Conservation (phyloP, 2,329 filamentous ascomycete species). For the Arachnopeziza araneosa region DNA sequence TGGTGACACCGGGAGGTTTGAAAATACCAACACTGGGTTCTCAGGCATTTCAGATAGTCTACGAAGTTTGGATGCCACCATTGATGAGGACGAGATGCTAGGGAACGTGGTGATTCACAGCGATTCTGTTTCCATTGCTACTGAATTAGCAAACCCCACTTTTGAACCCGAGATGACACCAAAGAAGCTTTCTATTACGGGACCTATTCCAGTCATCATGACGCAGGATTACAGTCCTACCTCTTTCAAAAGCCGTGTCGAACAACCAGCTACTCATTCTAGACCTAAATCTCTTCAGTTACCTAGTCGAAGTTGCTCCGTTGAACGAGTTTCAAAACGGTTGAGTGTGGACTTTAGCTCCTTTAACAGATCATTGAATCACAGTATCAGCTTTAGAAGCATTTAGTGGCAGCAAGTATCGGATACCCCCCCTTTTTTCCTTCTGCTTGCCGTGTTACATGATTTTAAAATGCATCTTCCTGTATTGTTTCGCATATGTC, state of each 20-base stretch:
- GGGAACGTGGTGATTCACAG: not conserved
- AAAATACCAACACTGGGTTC: constrained; percentile 4
- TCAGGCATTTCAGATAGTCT: constrained; percentile 8
- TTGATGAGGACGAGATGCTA: constrained; percentile 2
- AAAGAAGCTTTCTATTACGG: not conserved
- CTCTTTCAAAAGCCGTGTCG: not conserved
- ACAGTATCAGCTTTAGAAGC: not conserved
- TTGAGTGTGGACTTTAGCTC: not conserved
- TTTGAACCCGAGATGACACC: not conserved
- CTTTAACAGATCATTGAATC: not conserved
- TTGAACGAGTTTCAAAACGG: not conserved
- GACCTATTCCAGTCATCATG: not conserved
- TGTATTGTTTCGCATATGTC: not conserved
- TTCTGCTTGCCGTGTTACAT: too few species aligned
- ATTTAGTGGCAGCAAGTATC: not conserved
- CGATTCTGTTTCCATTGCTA: not conserved
- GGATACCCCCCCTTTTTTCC: too few species aligned
- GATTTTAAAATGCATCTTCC: not conserved
- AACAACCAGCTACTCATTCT: not conserved
- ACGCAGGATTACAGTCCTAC: not conserved
- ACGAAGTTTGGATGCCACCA: constrained; percentile 7
- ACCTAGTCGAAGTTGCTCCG: not conserved
- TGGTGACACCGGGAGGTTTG: constrained; percentile 7
- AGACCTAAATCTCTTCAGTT: not conserved
- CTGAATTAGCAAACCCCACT: not conserved